Conservation (phyloP, 2,329 filamentous ascomycete genomes). For the Xylariaceae sp. region DNA sequence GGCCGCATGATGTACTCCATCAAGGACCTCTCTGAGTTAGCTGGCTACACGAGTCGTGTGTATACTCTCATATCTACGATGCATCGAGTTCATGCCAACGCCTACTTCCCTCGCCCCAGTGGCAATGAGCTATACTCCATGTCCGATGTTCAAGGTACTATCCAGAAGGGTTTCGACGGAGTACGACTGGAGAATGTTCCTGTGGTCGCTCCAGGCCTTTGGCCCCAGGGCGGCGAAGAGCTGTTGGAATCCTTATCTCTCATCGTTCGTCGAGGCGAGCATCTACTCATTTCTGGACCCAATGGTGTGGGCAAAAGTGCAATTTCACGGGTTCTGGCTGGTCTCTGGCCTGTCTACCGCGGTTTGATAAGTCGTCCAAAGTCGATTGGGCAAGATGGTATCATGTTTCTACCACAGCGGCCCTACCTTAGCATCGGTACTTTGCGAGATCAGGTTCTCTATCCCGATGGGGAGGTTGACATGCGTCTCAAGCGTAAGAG, state of each 20-base stretch:
- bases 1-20: constrained; percentile 99
- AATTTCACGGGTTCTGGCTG: constrained; percentile 81
- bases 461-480: constrained; percentile 89
- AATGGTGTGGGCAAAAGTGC: constrained; percentile 94
- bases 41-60: constrained; percentile 91
- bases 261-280: constrained; percentile 84
- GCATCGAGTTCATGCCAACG: constrained; percentile 86
- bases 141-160: constrained; percentile 87
- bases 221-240: constrained; percentile 87
- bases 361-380: constrained; percentile 87
- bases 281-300: constrained; percentile 88
- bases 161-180: constrained; percentile 91
- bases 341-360: constrained; percentile 91
- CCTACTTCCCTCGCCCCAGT: constrained; percentile 71
- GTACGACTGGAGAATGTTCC: constrained; percentile 91
- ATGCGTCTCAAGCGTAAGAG: constrained; percentile 78
- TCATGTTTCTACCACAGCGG: constrained; percentile 96
- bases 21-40: constrained; percentile 93
- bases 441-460: constrained; percentile 93
- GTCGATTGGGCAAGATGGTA: constrained; percentile 75
- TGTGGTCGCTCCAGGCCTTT: constrained; percentile 81
- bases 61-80: constrained; percentile 94
- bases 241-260: constrained; percentile 85
- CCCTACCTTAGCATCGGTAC: constrained; percentile 92
- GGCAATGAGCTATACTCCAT: constrained; percentile 78